Conservation (phyloP, 2,329 filamentous ascomycete species). For the Canariomyces notabilis region DNA sequence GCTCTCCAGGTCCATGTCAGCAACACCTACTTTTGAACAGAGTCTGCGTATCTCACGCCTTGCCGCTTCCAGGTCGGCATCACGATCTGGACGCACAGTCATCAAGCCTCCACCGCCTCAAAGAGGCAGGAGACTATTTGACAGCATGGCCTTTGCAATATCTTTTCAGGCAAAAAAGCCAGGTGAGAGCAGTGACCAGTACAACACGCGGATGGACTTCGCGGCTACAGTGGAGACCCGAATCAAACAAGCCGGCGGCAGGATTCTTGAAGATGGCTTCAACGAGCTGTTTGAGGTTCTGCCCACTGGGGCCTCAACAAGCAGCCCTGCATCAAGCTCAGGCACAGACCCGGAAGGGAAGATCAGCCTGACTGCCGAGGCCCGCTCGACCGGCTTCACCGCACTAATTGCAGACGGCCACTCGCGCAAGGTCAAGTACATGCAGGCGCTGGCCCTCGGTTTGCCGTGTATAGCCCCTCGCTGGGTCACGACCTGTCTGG, state of each 20-base stretch:
- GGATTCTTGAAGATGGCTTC: conserved; percentile 69
- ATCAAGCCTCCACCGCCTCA: conserved; percentile 15
- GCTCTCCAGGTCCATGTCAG: conserved; percentile 37
- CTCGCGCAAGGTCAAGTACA: conserved; percentile 83
- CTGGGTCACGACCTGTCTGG: conserved; percentile 73
- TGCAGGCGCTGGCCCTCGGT: conserved; percentile 87
- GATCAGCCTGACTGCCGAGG: conserved; percentile 51
- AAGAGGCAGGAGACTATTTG: conserved; percentile 49
- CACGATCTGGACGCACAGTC: conserved; percentile 21
- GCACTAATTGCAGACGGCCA: conserved; percentile 83
- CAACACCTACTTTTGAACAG: conserved; percentile 34
- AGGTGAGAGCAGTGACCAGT: conserved; percentile 50
- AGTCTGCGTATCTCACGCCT: conserved; percentile 30
- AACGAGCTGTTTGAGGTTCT: conserved; percentile 66
- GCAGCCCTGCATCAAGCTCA: conserved; percentile 26
- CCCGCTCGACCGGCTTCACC: conserved; percentile 63
- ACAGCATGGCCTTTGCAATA: conserved; percentile 81
- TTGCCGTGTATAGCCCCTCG: conserved; percentile 78
- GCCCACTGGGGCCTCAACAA: conserved; percentile 31
- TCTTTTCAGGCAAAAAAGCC: conserved; percentile 56
- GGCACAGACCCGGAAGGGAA: conserved; percentile 25
- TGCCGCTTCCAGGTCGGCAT: conserved; percentile 23
- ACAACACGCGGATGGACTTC: conserved; percentile 32
- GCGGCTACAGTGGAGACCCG: conserved; percentile 49
- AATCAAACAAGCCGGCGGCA: conserved; percentile 68